phyloP scores from a whole-genome alignment of 2,329 filamentous ascomycete species.

The Pyricularia pennisetigena region DNA sequence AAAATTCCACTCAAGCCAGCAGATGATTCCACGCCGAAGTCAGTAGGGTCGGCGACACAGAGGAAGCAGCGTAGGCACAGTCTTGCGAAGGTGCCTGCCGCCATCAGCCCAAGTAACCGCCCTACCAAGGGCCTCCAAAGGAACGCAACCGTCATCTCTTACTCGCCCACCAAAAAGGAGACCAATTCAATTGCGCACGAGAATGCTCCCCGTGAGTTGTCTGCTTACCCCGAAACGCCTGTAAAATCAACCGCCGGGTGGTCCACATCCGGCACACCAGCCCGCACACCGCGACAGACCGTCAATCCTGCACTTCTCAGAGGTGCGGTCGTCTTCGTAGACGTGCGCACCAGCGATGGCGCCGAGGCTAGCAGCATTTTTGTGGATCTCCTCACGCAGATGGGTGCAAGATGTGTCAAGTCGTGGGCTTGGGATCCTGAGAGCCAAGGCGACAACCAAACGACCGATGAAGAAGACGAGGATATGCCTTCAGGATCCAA shows the following conservation, averaged over 20 bases:
- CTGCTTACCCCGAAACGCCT: slow-evolving; percentile 29
- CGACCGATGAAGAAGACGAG: not conserved
- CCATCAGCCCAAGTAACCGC: slow-evolving; percentile 25
- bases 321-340: slow-evolving; percentile 71
- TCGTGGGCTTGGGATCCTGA: slow-evolving; percentile 63
- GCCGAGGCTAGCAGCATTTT: slow-evolving; percentile 76
- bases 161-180: slow-evolving; percentile 37
- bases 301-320: slow-evolving; percentile 45
- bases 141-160: slow-evolving; percentile 43
- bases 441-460: slow-evolving; percentile 15
- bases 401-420: slow-evolving; percentile 73
- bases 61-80: slow-evolving; percentile 40
- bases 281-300: slow-evolving; percentile 44
- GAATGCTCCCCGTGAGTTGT: slow-evolving; percentile 3
- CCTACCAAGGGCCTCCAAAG: slow-evolving; percentile 24
- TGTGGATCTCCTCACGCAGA: slow-evolving; percentile 61
- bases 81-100: slow-evolving; percentile 32
- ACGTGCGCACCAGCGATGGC: slow-evolving; percentile 75
- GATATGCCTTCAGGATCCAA: slow-evolving; percentile 26
- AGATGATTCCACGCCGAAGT: slow-evolving; percentile 42
- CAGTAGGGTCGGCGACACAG: slow-evolving; percentile 14
- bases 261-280: slow-evolving; percentile 45
- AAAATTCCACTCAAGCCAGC: slow-evolving; percentile 68
- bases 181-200: not conserved
- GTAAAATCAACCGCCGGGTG: slow-evolving; percentile 37